Evolutionary conservation across 345 rosid species (phyloP).

Genomic region (Mangifera indica): DNA sequence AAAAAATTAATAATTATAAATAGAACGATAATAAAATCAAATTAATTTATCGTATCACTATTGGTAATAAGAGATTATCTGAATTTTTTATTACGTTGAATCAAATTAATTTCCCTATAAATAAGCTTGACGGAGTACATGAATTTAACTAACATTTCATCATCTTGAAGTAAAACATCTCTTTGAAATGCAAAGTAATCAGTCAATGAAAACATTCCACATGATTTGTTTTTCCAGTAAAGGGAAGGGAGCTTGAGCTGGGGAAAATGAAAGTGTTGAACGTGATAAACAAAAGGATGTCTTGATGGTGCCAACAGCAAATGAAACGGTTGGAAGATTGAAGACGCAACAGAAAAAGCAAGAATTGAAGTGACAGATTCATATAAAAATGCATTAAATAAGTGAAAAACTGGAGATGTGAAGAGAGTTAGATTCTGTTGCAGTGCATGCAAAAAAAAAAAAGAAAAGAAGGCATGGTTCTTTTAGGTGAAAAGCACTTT

Average conservation of each 20-base stretch:
- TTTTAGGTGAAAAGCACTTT: slow-evolving; percentile 19
- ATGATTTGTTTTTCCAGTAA: slow-evolving; percentile 12
- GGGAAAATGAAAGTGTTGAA: background rate
- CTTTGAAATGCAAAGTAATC: too few species aligned
- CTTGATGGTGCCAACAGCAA: background rate
- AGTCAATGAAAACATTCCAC: slow-evolving; percentile 17
- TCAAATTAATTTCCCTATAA: too few species aligned
- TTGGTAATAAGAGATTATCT: too few species aligned
- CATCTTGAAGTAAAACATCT: too few species aligned
- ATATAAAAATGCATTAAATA: background rate
- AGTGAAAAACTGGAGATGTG: slow-evolving; percentile 1
- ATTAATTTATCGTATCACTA: too few species aligned
- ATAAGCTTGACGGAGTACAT: too few species aligned
- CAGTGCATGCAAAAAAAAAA: too few species aligned
- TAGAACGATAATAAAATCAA: too few species aligned
- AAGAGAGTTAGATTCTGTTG: background rate
- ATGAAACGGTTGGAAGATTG: background rate
- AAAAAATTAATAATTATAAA: too few species aligned
- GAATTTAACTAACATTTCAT: too few species aligned
- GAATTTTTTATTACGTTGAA: too few species aligned
- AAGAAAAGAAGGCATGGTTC: too few species aligned
- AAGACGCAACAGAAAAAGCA: slow-evolving; percentile 2
- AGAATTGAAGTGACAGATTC: slow-evolving; percentile 7
- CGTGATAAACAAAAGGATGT: background rate
- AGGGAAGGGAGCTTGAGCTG: background rate